Conservation (phyloP, 2,329 filamentous ascomycete genomes). For the Apiospora pterosperma region DNA sequence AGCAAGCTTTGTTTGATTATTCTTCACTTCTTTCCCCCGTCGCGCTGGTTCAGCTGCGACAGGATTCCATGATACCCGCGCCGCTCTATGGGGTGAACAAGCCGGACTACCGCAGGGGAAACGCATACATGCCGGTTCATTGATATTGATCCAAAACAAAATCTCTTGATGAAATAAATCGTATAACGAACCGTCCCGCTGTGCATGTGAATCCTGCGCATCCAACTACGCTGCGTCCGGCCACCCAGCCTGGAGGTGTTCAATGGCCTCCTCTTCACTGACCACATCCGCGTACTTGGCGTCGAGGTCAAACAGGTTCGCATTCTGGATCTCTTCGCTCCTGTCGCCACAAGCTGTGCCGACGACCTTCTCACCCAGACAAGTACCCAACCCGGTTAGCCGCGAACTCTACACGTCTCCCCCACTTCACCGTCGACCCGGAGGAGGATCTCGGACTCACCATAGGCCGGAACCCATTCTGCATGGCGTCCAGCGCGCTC, state of each 20-base stretch:
- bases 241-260: conserved; percentile 35
- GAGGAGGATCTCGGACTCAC: conserved; percentile 24
- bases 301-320: conserved; percentile 42
- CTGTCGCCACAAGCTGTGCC: conserved; percentile 42
- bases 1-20: background rate
- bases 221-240: background rate
- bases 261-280: conserved; percentile 35
- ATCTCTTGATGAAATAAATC: background rate
- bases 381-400: background rate
- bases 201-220: background rate
- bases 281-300: conserved; percentile 46
- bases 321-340: conserved; percentile 38
- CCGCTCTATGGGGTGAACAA: background rate
- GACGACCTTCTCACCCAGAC: conserved; percentile 31
- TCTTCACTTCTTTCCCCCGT: background rate
- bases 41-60: background rate
- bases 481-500: conserved; percentile 40
- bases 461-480: conserved; percentile 40
- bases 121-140: background rate
- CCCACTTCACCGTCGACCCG: background rate
- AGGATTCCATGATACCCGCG: background rate
- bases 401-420: background rate
- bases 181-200: no score
- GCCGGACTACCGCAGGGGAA: background rate
- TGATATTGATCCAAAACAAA: background rate